These are phyloP conservation scores for Oryza punctata DNA, from an alignment of 176 grass and related monocot genomes.

Conservation along the genomic window DNA sequence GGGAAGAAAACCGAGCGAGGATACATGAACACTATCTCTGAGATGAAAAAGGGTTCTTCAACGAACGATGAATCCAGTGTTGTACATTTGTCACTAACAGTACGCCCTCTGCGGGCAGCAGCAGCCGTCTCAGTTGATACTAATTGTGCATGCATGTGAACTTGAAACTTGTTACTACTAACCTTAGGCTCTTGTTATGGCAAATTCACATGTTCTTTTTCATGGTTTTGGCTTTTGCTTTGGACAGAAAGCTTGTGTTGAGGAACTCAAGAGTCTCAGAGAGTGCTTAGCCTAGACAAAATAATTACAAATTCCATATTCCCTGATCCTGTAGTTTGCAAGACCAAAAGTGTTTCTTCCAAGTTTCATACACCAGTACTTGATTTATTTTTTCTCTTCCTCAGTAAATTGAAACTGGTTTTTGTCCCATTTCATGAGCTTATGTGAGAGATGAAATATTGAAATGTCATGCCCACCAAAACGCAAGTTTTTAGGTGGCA, in stretches of 20 bases:
- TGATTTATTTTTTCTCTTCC: not conserved
- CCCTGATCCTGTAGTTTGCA: not conserved
- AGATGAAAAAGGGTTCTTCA: constrained; percentile 14
- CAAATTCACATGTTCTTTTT: constrained; percentile 16
- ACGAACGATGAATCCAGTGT: constrained; percentile 31
- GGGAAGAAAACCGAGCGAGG: constrained; percentile 88
- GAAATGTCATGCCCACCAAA: not conserved
- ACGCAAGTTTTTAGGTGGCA: not conserved
- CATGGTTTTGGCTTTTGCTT: not conserved
- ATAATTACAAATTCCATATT: constrained; percentile 10
- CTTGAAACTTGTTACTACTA: constrained; percentile 8
- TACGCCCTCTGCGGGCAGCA: constrained; percentile 3
- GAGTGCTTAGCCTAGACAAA: constrained; percentile 4
- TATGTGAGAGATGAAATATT: not conserved
- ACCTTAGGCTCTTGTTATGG: constrained; percentile 19
- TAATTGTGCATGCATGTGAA: constrained; percentile 1
- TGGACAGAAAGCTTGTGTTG: constrained; percentile 28
- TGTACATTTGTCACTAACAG: constrained; percentile 49
- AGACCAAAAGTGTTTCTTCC: not conserved
- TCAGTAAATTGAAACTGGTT: not conserved
- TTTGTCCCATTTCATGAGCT: not conserved
- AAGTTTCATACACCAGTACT: not conserved
- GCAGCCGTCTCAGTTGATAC: not conserved
- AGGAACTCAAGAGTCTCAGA: constrained; percentile 2
- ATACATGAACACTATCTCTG: constrained; percentile 97